Conservation (phyloP, 2,329 filamentous ascomycete genomes). For the Trichoderma harzianum region DNA sequence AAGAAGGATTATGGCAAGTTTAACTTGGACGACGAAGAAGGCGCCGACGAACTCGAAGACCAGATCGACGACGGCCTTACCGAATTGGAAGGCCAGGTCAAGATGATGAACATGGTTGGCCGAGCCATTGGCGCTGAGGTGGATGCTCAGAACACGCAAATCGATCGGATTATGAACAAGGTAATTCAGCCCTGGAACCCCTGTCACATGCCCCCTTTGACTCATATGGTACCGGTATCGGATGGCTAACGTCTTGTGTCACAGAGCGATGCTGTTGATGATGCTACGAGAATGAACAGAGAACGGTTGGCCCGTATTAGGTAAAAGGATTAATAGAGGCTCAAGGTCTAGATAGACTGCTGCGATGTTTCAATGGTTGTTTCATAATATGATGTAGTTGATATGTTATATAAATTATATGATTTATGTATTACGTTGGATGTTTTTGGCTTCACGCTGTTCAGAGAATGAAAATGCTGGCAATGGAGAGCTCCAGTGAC, state of each 20-base stretch:
- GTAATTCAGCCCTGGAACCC: conserved; percentile 40
- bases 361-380: background rate
- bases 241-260: conserved; percentile 28
- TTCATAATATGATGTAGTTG: background rate
- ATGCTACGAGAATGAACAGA: conserved; percentile 75
- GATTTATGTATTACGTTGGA: background rate
- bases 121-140: conserved; percentile 72
- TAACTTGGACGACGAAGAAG: conserved; percentile 70
- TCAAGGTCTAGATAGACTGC: background rate
- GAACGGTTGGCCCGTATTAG: conserved; percentile 64
- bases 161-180: conserved; percentile 76
- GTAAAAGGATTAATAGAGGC: conserved; percentile 24
- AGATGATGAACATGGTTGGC: conserved; percentile 69
- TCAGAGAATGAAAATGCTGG: background rate
- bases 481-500: background rate
- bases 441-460: background rate
- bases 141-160: conserved; percentile 69
- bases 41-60: conserved; percentile 43
- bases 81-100: conserved; percentile 67
- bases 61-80: conserved; percentile 58
- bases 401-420: background rate
- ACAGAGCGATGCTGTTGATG: conserved; percentile 79
- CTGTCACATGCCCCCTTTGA: background rate
- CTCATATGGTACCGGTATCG: background rate
- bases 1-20: conserved; percentile 59